Conservation (phyloP, 202 grass and related monocot genomes). For the Digitaria exilis region DNA sequence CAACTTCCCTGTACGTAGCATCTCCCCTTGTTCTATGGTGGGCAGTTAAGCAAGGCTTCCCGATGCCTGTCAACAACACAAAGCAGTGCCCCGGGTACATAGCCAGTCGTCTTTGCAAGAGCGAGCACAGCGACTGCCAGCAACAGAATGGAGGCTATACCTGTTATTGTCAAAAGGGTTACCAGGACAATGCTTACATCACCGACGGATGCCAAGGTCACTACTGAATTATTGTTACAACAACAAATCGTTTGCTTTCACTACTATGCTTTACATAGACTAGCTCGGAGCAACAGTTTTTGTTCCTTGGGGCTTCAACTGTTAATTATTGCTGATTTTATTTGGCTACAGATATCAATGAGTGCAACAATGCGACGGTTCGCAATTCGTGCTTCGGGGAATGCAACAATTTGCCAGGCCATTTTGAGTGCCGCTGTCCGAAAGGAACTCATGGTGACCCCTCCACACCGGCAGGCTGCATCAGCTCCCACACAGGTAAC, state of each 20-base stretch:
- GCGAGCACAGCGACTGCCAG: background rate
- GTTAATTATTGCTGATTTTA: too few species aligned
- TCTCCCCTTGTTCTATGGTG: background rate
- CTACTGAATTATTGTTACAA: background rate
- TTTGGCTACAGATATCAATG: background rate
- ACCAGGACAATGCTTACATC: background rate
- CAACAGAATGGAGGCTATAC: background rate
- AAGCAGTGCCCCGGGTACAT: background rate
- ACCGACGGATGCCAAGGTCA: background rate
- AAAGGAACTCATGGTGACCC: background rate
- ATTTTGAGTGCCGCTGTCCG: background rate
- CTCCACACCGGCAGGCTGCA: rapidly evolving
- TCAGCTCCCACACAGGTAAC: background rate
- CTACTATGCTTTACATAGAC: too few species aligned
- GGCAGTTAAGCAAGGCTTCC: background rate
- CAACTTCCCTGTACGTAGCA: too few species aligned
- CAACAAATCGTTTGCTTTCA: background rate
- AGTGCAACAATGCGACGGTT: background rate
- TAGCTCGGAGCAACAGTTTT: background rate
- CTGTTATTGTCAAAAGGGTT: background rate
- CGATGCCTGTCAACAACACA: background rate
- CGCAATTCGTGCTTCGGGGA: background rate
- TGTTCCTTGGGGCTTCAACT: background rate
- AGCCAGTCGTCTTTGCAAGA: background rate
- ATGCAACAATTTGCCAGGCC: background rate